Base-by-base conservation (phyloP, 2,329 filamentous ascomycete species). In the Zymoseptoria passerinii region DNA sequence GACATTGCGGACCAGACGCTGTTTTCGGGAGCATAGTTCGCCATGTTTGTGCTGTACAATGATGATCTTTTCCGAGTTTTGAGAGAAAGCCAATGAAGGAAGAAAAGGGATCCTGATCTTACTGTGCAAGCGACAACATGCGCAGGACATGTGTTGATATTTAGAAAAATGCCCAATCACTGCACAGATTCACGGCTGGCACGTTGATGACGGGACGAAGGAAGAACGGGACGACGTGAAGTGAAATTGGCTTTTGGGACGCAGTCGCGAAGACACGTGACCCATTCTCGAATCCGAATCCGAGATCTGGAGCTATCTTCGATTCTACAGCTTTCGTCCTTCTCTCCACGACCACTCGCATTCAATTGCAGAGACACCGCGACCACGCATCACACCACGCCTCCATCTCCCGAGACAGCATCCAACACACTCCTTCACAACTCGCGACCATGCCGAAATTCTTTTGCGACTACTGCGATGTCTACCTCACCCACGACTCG, bases 401-500 rank as follows among this genome's bases (percentile, higher is more conserved):
- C 35, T 44, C 10, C 10, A 16, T 16, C 13, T 2, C 10, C 4
- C 35, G 35, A 44, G 7, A 44, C 13, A n/a, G 13, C 3, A 44
- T 44, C 16, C 10, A 44, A 3, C 13, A 44, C 35, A n/a, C 35
- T 44, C 35, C 35, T n/a, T 44, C 16, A 13, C 13, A 44, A 13
- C 35, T 44, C 10, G 35, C 35, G 35, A 67, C 52, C 29, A 71
- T 71, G 70, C 70, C 70, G 53, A 71, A 71, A 63, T 71, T 70
- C 67, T 71, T 71, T 64, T 71, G 92, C 82, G 94, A 99, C 76
- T 99, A 99, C 78, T 99, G 94, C 83, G 94, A 99, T 88, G 94
- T 99, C 76, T 99, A 99, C 83, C 88, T 99, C 69, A 99, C 94
- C 67, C 94, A 99, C 83, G 94, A 99, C 82, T 96, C 91, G 51